Evolutionary conservation across 768 basidiomycete genomes (phyloP).

Genomic region (Galerina marginata): DNA sequence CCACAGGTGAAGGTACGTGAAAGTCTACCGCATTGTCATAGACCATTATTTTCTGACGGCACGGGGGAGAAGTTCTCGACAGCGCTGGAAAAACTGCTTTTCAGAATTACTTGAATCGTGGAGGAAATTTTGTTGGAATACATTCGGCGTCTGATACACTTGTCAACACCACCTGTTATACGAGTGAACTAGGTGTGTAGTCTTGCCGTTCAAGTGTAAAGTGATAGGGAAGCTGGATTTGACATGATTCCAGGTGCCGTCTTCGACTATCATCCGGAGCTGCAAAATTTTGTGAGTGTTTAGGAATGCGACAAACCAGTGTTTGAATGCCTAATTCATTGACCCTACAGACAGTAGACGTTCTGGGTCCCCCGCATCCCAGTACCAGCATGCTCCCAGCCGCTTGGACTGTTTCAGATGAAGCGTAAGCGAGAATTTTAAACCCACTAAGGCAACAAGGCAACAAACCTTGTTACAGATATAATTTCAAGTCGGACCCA

Average conservation of each 20-base stretch:
- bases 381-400: conserved; percentile 60
- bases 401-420: conserved; percentile 59
- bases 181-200: conserved; percentile 56
- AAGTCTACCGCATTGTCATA: neutral
- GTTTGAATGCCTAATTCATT: neutral
- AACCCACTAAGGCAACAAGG: neutral
- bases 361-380: conserved; percentile 63
- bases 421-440: conserved; percentile 51
- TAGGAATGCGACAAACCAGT: neutral
- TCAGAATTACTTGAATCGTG: conserved; percentile 64
- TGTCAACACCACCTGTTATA: conserved; percentile 61
- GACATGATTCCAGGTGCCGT: conserved; percentile 50
- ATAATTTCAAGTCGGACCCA: conserved; percentile 78
- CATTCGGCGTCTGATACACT: conserved; percentile 71
- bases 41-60: neutral
- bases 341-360: conserved; percentile 55
- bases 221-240: neutral
- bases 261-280: conserved; percentile 72
- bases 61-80: conserved; percentile 56
- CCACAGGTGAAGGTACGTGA: conserved; percentile 65
- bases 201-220: neutral
- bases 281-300: conserved; percentile 65
- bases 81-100: conserved; percentile 62
- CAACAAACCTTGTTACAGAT: conserved; percentile 41
- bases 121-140: conserved; percentile 74